A percentile compares a stretch with the other conserved stretches of the same genome.
Evolutionary conservation across 2,329 filamentous ascomycete species (phyloP).

Genomic region (Rachicladosporium sp.): DNA sequence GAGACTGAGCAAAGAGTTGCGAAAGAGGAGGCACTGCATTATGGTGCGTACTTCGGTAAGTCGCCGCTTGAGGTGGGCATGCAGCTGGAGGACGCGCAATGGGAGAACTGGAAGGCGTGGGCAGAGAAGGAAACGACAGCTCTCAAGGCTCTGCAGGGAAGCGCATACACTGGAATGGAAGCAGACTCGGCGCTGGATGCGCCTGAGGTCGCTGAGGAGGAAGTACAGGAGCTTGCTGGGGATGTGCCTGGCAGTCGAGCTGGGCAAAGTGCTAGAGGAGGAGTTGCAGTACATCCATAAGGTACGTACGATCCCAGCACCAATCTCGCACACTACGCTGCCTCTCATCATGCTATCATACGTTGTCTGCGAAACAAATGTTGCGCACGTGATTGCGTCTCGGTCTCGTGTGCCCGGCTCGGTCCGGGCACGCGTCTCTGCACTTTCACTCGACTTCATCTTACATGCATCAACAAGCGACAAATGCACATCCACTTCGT

Average conservation of each 20-base stretch:
- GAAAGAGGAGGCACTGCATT: conserved; percentile 71
- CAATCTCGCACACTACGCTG: too few relatives aligned
- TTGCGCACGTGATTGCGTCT: too few relatives aligned
- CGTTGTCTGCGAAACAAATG: background rate
- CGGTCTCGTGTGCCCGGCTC: too few relatives aligned
- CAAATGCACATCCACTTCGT: too few relatives aligned
- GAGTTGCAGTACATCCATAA: conserved; percentile 25
- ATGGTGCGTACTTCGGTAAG: conserved; percentile 82
- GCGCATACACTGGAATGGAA: conserved; percentile 28
- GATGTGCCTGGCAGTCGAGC: conserved; percentile 20
- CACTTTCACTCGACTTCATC: too few relatives aligned
- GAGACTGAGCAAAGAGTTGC: conserved; percentile 75
- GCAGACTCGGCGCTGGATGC: conserved; percentile 20
- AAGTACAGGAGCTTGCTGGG: conserved; percentile 23
- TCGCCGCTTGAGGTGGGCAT: conserved; percentile 63
- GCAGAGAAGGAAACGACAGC: conserved; percentile 44
- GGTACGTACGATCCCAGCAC: background rate
- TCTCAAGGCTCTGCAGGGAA: conserved; percentile 35
- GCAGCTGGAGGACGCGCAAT: conserved; percentile 66
- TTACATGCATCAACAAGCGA: too few relatives aligned
- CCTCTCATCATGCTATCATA: too few relatives aligned
- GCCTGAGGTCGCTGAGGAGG: conserved; percentile 20
- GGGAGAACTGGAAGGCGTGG: conserved; percentile 78
- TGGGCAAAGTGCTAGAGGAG: conserved; percentile 26
- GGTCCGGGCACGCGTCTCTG: too few relatives aligned